Conservation (phyloP, 2,329 filamentous ascomycete species). For the Onygena corvina region DNA sequence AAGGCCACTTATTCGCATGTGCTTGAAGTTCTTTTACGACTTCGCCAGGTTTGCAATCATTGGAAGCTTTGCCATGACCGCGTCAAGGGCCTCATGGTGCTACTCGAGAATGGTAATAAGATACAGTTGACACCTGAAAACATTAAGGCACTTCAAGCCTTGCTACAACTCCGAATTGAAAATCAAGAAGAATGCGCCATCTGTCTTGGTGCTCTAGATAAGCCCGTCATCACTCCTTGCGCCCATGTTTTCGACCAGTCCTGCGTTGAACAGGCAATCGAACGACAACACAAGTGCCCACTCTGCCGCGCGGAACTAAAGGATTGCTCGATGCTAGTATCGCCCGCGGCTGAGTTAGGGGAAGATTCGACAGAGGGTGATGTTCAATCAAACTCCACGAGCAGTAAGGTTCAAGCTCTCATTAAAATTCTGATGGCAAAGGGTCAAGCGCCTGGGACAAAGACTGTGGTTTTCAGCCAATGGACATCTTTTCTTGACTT, state of each 20-base stretch:
- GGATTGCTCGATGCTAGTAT: slow-evolving; percentile 50
- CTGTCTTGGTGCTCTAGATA: slow-evolving; percentile 60
- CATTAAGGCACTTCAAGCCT: slow-evolving; percentile 56
- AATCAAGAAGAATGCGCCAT: slow-evolving; percentile 72
- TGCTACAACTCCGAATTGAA: slow-evolving; percentile 65
- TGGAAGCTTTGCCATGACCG: slow-evolving; percentile 70
- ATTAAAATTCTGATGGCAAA: slow-evolving; percentile 62
- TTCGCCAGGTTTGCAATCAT: slow-evolving; percentile 79
- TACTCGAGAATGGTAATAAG: slow-evolving; percentile 55
- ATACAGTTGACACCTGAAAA: slow-evolving; percentile 64
- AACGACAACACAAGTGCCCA: slow-evolving; percentile 67
- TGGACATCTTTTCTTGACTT: slow-evolving; percentile 70
- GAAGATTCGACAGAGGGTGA: slow-evolving; percentile 38
- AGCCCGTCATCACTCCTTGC: slow-evolving; percentile 73
- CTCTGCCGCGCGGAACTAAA: slow-evolving; percentile 64
- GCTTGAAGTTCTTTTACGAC: slow-evolving; percentile 66
- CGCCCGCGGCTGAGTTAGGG: slow-evolving; percentile 49
- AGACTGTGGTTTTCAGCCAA: slow-evolving; percentile 71
- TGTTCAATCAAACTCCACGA: slow-evolving; percentile 53
- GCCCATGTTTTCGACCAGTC: slow-evolving; percentile 64
- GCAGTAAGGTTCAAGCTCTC: slow-evolving; percentile 71
- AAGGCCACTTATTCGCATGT: slow-evolving; percentile 58
- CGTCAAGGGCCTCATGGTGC: slow-evolving; percentile 57
- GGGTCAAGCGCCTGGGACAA: slow-evolving; percentile 52
- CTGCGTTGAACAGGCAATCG: slow-evolving; percentile 65